These are phyloP conservation scores for Hypoxylon sp. DNA, from an alignment of 2,329 filamentous ascomycete species.

Conservation along the genomic window DNA sequence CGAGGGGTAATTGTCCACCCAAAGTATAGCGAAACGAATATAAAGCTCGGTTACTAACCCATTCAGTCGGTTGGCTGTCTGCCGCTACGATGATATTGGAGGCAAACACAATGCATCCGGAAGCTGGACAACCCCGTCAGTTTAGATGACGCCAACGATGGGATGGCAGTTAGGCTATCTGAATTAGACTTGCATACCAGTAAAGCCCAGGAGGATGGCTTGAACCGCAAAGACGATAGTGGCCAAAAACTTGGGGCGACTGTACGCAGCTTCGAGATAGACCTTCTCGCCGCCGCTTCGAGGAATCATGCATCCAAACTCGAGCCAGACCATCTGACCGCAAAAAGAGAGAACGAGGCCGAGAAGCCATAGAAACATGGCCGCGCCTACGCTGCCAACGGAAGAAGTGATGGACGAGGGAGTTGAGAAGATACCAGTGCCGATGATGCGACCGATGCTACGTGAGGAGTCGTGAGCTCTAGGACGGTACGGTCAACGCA, in stretches of 20 bases:
- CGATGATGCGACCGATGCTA: conserved; percentile 12
- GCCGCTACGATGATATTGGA: conserved; percentile 4
- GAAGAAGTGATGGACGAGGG: conserved; percentile 5
- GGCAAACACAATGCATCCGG: conserved; percentile 6
- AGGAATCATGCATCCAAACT: conserved; percentile 10
- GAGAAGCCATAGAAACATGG: conserved; percentile 7
- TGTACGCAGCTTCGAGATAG: conserved; percentile 5
- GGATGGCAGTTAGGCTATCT: too few relatives aligned
- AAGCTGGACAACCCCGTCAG: neutral
- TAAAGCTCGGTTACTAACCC: conserved; percentile 1
- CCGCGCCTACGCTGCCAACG: conserved; percentile 1
- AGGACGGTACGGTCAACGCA: too few relatives aligned
- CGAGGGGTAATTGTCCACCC: neutral
- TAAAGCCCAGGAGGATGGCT: conserved; percentile 1
- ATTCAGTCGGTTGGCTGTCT: neutral
- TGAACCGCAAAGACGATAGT: conserved; percentile 4
- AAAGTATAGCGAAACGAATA: neutral
- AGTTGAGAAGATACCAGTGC: conserved; percentile 7
- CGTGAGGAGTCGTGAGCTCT: neutral
- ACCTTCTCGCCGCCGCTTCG: conserved; percentile 8
- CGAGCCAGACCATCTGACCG: conserved; percentile 8
- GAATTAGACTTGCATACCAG: neutral
- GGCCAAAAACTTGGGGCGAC: conserved; percentile 1
- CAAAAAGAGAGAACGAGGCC: conserved; percentile 4
- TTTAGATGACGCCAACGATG: neutral